Base-by-base conservation (phyloP, 495 filamentous ascomycete genomes). In the Neurospora discreta region DNA sequence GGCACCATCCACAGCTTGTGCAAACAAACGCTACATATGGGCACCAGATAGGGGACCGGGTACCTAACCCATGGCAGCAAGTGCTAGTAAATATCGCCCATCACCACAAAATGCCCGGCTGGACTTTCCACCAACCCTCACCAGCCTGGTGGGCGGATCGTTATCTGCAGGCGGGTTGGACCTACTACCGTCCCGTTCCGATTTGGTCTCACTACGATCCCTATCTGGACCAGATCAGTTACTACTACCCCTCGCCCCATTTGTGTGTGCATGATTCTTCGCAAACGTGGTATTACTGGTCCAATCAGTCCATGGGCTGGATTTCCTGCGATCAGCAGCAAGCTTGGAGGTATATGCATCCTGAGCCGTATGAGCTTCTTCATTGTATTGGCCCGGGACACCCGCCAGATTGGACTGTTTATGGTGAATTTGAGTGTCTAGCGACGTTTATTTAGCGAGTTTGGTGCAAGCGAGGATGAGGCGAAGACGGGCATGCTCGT, bases 201-300 rank as follows among this genome's bases (percentile, higher is more conserved):
- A 1, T n/a, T 10, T 52, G 44, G 44, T 52, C 44, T 13, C 2
- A 52, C 44, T 52, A 23, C 20, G 0, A 52, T 52, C 44, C 10
- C 0, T 0, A 1, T 52, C 0, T 10, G 44, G 44, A 13, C 20
- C 0, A 13, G 3, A 6, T 23, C 3, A 5, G 0, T 5, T 20
- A 13, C 1, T 23, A 11, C 44, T 23, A 6, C 11, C 44, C 44
- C n/a, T 20, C n/a, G 4, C n/a, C 44, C 9, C 44, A 52, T 23
- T 52, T 52, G 44, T 44, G 18, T 1, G 9, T 13, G 11, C 20
- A 52, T n/a, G 5, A 52, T n/a, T n/a, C n/a, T 9, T 5, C 44
- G 20, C n/a, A 52, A 5, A 20, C 20, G 20, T 52, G 44, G 44
- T 52, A 23, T 13, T 52, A 20, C 11, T 23, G 13, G n/a, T n/a